Evolutionary conservation across 2,329 filamentous ascomycete genomes (phyloP).

Genomic region (Xylaria hypoxylon): DNA sequence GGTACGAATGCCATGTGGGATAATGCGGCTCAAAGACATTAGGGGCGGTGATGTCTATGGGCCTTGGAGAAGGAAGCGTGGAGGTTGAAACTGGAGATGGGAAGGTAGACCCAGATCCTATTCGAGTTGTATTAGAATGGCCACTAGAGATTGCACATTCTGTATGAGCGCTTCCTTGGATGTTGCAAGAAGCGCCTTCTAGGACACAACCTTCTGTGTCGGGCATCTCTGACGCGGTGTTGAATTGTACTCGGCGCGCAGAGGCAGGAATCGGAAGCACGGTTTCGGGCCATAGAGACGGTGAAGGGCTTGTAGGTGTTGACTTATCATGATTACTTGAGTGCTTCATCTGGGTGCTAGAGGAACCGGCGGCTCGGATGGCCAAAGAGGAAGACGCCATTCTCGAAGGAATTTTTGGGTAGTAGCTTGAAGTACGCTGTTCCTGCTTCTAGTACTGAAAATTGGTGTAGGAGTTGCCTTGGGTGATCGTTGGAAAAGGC

Average conservation of each 20-base stretch:
- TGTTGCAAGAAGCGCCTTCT: neutral
- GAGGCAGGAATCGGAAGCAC: neutral
- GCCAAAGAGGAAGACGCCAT: neutral
- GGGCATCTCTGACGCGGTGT: neutral
- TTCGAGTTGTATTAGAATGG: neutral
- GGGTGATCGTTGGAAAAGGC: slow-evolving; percentile 2
- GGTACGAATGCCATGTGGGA: slow-evolving; percentile 34
- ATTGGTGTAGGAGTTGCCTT: neutral
- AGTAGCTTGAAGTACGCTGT: neutral
- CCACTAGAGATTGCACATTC: slow-evolving; percentile 1
- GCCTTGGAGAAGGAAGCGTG: slow-evolving; percentile 5
- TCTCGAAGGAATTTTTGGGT: neutral
- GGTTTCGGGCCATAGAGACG: slow-evolving; percentile 38
- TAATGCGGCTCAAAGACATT: slow-evolving; percentile 30
- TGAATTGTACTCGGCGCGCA: slow-evolving; percentile 11
- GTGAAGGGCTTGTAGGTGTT: slow-evolving; percentile 24
- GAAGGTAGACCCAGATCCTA: slow-evolving; percentile 18
- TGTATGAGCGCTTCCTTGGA: slow-evolving; percentile 5
- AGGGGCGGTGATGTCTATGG: neutral
- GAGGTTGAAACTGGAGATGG: slow-evolving; percentile 13
- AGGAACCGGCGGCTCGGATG: neutral
- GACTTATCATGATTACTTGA: neutral
- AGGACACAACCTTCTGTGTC: neutral
- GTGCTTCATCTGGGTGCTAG: neutral
- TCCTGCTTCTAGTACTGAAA: neutral